Evolutionary conservation across 306 rosid genomes (phyloP).

Genomic region (Gillenia trifoliata): DNA sequence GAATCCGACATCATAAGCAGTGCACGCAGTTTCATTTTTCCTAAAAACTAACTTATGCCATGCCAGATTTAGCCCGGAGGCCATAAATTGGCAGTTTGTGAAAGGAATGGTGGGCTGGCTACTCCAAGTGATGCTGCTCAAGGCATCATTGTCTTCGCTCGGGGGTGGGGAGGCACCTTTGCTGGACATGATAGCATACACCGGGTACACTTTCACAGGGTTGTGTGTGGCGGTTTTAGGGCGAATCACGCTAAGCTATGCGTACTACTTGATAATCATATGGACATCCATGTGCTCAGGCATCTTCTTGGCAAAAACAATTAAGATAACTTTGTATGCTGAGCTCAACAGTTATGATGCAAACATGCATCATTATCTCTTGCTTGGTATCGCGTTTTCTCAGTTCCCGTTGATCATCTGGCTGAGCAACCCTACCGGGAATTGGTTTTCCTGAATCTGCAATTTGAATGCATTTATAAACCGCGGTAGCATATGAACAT

Average conservation of each 20-base stretch:
- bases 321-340: constrained; percentile 55
- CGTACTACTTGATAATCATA: constrained; percentile 57
- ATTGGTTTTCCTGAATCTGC: not conserved
- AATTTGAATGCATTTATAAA: not conserved
- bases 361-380: constrained; percentile 59
- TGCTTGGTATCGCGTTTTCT: constrained; percentile 56
- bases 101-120: constrained; percentile 71
- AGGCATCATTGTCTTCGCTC: constrained; percentile 49
- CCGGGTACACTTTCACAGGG: constrained; percentile 59
- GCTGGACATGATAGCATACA: constrained; percentile 64
- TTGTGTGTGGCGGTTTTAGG: constrained; percentile 54
- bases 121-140: constrained; percentile 51
- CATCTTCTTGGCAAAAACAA: constrained; percentile 60
- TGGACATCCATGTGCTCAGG: constrained; percentile 72
- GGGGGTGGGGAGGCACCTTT: constrained; percentile 57
- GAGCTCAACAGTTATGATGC: constrained; percentile 62
- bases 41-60: too few relatives aligned
- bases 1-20: not conserved
- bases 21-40: not conserved
- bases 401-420: constrained; percentile 50
- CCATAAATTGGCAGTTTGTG: constrained; percentile 57
- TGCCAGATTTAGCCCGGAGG: constrained; percentile 70
- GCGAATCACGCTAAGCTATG: constrained; percentile 40
- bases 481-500: not conserved
- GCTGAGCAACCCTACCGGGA: constrained; percentile 10